Conservation (phyloP, 2,329 filamentous ascomycete species). For the Beauveria rudraprayagi region DNA sequence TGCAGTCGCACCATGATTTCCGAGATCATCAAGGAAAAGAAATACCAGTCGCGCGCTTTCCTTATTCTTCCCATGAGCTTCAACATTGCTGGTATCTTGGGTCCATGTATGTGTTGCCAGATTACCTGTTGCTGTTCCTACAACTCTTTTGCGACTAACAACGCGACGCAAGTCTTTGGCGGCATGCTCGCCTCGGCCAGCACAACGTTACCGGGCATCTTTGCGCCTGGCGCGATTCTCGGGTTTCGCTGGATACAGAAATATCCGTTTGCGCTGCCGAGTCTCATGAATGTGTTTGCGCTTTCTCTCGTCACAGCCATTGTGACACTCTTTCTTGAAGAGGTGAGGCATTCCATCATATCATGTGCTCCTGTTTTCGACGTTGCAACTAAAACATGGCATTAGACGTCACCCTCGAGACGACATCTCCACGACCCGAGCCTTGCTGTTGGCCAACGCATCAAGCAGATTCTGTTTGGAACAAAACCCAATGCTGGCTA, state of each 20-base stretch:
- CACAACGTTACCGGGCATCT: slow-evolving; percentile 51
- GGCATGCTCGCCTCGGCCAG: slow-evolving; percentile 61
- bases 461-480: slow-evolving; percentile 23
- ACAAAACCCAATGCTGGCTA: slow-evolving; percentile 23
- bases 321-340: slow-evolving; percentile 58
- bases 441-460: slow-evolving; percentile 26
- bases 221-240: slow-evolving; percentile 50
- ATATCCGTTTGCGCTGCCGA: slow-evolving; percentile 64
- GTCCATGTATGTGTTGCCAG: slow-evolving; percentile 30
- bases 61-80: slow-evolving; percentile 40
- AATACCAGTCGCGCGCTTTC: slow-evolving; percentile 40
- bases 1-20: slow-evolving; percentile 38
- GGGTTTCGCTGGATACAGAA: slow-evolving; percentile 56
- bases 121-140: no score
- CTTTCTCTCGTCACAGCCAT: slow-evolving; percentile 45
- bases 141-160: neutral
- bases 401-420: slow-evolving; percentile 39
- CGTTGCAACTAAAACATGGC: neutral
- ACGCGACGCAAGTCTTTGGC: slow-evolving; percentile 41
- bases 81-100: slow-evolving; percentile 37
- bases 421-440: slow-evolving; percentile 38
- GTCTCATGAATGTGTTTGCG: slow-evolving; percentile 55
- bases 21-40: slow-evolving; percentile 40
- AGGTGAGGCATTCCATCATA: slow-evolving; percentile 36
- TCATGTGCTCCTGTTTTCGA: neutral